Percentiles rank a stretch among this genome's conserved stretches.
Conservation (phyloP, 129 eudicot genomes). For the Logfia minima region DNA sequence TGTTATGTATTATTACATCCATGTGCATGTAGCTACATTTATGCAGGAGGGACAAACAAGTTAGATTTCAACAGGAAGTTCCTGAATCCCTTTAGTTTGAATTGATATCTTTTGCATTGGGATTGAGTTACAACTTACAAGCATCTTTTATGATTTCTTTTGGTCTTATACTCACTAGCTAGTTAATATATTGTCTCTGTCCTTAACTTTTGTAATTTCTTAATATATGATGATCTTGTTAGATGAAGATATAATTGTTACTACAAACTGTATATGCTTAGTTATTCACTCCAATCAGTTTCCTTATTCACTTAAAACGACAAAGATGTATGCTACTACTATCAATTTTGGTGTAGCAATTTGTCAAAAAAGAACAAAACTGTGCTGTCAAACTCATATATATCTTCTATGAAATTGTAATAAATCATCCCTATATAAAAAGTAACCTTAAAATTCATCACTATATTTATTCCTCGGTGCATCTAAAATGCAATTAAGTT, state of each 20-base stretch:
- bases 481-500: too few species aligned
- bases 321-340: too few species aligned
- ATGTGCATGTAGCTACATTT: conserved; percentile 7
- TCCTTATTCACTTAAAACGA: background rate
- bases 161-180: background rate
- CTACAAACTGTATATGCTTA: too few species aligned
- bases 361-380: too few species aligned
- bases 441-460: too few species aligned
- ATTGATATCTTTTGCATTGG: conserved; percentile 11
- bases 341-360: too few species aligned
- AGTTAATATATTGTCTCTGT: background rate
- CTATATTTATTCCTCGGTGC: too few species aligned
- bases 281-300: too few species aligned
- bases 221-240: background rate
- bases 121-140: conserved; percentile 13
- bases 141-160: background rate
- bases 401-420: too few species aligned
- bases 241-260: too few species aligned
- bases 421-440: too few species aligned
- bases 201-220: background rate
- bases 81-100: conserved; percentile 5
- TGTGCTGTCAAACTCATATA: too few species aligned
- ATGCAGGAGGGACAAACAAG: conserved; percentile 19
- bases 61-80: conserved; percentile 10
- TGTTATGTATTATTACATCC: background rate